Evolutionary conservation across 2,329 filamentous ascomycete genomes (phyloP).

Genomic region (Cordyceps militaris): DNA sequence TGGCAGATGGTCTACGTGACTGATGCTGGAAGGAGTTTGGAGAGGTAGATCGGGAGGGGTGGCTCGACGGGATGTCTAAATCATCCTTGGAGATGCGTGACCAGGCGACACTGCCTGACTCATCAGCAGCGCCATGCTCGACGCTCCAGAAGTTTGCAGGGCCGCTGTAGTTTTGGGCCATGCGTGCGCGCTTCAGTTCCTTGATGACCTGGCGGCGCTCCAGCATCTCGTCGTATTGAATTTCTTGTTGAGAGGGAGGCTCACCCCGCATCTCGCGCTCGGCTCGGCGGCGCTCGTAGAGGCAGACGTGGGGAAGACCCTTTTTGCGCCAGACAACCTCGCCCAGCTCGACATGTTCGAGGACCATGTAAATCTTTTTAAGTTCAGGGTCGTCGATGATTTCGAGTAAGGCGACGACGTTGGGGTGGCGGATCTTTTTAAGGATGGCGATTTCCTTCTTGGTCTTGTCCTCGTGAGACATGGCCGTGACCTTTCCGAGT

Average conservation of each 20-base stretch:
- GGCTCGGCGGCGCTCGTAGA: conserved; percentile 73
- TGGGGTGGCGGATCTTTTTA: conserved; percentile 96
- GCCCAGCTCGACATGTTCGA: conserved; percentile 90
- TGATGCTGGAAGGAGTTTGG: conserved; percentile 39
- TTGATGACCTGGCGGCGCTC: conserved; percentile 53
- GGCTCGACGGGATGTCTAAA: conserved; percentile 29
- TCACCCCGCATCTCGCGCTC: conserved; percentile 63
- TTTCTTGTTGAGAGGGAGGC: conserved; percentile 51
- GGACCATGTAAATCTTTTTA: conserved; percentile 96
- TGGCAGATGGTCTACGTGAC: conserved; percentile 41
- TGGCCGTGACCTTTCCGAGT: conserved; percentile 70
- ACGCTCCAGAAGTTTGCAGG: conserved; percentile 73
- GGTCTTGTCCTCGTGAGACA: conserved; percentile 66
- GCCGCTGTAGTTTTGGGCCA: conserved; percentile 38
- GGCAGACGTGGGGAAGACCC: conserved; percentile 73
- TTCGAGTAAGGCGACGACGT: conserved; percentile 90
- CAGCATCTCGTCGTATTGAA: conserved; percentile 52
- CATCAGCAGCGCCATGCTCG: conserved; percentile 62
- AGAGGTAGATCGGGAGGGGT: conserved; percentile 32
- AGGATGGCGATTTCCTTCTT: conserved; percentile 96
- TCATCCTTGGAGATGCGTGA: conserved; percentile 37
- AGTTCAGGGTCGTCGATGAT: conserved; percentile 95
- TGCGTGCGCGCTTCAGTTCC: conserved; percentile 49
- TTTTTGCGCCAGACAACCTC: conserved; percentile 93
- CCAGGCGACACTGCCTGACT: conserved; percentile 36